Evolutionary conservation across 2,329 filamentous ascomycete species (phyloP).

Genomic region (Ceratocystis harringtonii): DNA sequence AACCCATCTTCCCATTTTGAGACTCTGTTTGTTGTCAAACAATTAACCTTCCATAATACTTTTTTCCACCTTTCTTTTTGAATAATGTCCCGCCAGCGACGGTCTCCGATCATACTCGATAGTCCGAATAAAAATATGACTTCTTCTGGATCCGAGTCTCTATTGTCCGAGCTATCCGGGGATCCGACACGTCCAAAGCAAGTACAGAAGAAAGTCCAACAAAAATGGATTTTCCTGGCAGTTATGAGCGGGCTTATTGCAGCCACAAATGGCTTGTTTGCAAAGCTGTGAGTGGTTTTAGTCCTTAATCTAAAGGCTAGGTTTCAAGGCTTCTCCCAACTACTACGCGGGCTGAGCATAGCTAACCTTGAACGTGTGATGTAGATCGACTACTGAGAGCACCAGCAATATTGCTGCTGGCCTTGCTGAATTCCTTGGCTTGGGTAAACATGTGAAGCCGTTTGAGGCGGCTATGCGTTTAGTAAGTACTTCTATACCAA

Average conservation of each 20-base stretch:
- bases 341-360: not conserved
- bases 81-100: not conserved
- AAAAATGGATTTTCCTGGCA: constrained; percentile 52
- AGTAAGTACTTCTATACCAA: constrained; percentile 27
- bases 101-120: not conserved
- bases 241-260: constrained; percentile 63
- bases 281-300: constrained; percentile 50
- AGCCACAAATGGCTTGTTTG: constrained; percentile 69
- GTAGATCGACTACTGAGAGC: constrained; percentile 41
- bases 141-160: constrained; percentile 4
- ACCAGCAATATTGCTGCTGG: constrained; percentile 34
- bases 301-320: not conserved
- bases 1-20: too few relatives aligned
- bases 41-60: too few relatives aligned
- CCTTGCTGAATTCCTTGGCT: constrained; percentile 31
- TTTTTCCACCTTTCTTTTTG: constrained; percentile 8
- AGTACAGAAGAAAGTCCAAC: not conserved
- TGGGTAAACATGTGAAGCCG: constrained; percentile 27
- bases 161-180: constrained; percentile 23
- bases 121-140: not conserved
- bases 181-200: not conserved
- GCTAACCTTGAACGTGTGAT: not conserved
- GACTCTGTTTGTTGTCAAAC: too few relatives aligned
- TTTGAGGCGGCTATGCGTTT: constrained; percentile 36
- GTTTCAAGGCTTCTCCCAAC: not conserved